Evolutionary conservation across 2,329 filamentous ascomycete genomes (phyloP).

Genomic region (Alternaria ventricosa): DNA sequence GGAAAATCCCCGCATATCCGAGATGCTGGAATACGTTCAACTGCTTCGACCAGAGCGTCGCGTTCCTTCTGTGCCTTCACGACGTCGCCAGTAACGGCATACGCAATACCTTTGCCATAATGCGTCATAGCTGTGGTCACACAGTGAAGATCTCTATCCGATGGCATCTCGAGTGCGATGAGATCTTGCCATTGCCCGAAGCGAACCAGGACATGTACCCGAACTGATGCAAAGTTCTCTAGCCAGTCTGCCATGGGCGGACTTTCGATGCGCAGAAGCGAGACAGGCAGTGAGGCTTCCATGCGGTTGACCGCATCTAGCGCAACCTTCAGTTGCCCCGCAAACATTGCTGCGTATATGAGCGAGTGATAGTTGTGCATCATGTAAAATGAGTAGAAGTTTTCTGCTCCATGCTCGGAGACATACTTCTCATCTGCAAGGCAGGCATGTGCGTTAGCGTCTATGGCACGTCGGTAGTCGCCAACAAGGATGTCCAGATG

Average conservation of each 20-base stretch:
- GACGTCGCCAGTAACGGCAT: conserved; percentile 64
- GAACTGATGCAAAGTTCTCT: conserved; percentile 72
- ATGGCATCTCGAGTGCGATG: conserved; percentile 62
- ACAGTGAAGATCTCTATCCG: conserved; percentile 68
- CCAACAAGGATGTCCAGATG: conserved; percentile 78
- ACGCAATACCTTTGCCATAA: conserved; percentile 73
- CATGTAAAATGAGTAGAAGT: conserved; percentile 80
- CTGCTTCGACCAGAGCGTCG: conserved; percentile 59
- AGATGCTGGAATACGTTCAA: conserved; percentile 60
- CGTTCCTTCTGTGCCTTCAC: conserved; percentile 62
- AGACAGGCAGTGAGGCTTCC: conserved; percentile 68
- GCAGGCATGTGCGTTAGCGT: conserved; percentile 71
- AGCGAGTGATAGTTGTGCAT: conserved; percentile 77
- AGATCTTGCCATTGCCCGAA: conserved; percentile 77
- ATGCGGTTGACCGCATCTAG: conserved; percentile 66
- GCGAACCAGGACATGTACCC: conserved; percentile 72
- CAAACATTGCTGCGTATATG: conserved; percentile 80
- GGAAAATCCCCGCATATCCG: conserved; percentile 70
- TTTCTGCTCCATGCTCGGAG: conserved; percentile 63
- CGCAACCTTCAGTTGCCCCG: conserved; percentile 68
- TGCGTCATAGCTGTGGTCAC: conserved; percentile 71
- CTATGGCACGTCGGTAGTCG: conserved; percentile 71
- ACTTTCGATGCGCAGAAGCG: conserved; percentile 67
- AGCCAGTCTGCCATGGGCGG: conserved; percentile 80
- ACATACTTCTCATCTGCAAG: conserved; percentile 72